Conservation (phyloP, 345 rosid species). For the Dipteronia sinensis region DNA sequence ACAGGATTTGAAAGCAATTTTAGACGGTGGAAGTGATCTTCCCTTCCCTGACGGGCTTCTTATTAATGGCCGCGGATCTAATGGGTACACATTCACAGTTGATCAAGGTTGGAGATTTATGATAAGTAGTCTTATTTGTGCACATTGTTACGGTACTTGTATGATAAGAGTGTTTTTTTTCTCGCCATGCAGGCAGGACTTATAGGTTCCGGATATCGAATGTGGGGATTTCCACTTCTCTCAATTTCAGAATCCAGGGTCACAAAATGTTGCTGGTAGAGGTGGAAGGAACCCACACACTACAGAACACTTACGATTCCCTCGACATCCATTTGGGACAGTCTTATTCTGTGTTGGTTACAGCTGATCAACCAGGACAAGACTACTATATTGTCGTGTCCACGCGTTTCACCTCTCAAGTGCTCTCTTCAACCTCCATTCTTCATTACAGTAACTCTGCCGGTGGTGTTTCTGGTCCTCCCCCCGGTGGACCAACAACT, state of each 20-base stretch:
- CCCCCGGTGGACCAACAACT: constrained; percentile 68
- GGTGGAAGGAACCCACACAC: constrained; percentile 79
- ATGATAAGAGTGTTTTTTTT: background rate
- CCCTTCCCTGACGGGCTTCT: constrained; percentile 68
- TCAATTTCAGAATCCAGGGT: constrained; percentile 83
- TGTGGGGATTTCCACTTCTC: constrained; percentile 62
- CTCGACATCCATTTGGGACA: constrained; percentile 80
- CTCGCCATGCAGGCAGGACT: constrained; percentile 53
- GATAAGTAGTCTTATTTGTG: background rate
- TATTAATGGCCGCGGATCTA: constrained; percentile 62
- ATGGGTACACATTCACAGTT: constrained; percentile 52
- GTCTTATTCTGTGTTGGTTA: constrained; percentile 67
- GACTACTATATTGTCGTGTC: constrained; percentile 73
- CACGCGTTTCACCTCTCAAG: constrained; percentile 59
- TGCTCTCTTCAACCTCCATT: constrained; percentile 57
- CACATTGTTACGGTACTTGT: background rate
- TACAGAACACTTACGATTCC: constrained; percentile 63
- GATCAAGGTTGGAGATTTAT: constrained; percentile 51
- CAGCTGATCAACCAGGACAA: constrained; percentile 64
- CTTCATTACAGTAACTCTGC: constrained; percentile 73
- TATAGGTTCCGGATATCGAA: constrained; percentile 79
- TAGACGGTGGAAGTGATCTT: constrained; percentile 56
- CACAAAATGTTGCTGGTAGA: constrained; percentile 76
- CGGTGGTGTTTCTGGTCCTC: constrained; percentile 52
- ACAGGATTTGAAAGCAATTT: constrained; percentile 60